These are phyloP conservation scores for Boletus rex-veris DNA, from an alignment of 768 basidiomycete genomes.

Conservation along the genomic window DNA sequence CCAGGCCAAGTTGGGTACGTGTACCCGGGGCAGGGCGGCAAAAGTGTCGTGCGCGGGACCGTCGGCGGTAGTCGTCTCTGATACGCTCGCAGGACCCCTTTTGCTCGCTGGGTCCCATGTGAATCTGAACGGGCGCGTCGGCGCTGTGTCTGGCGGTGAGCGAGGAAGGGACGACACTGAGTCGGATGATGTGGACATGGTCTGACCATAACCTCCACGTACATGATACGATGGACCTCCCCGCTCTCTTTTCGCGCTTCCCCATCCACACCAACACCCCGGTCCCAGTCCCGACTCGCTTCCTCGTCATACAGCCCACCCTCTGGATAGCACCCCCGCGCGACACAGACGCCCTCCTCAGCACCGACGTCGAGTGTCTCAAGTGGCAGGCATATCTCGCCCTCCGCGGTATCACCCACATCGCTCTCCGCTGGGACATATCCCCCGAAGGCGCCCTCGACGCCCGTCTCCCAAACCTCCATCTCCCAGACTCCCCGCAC, in stretches of 20 bases:
- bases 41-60: constrained; percentile 58
- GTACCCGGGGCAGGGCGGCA: constrained; percentile 38
- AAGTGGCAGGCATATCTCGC: constrained; percentile 86
- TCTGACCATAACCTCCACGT: not conserved
- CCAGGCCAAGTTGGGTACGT: constrained; percentile 52
- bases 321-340: constrained; percentile 66
- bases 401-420: constrained; percentile 46
- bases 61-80: constrained; percentile 73
- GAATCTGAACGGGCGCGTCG: constrained; percentile 64
- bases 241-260: constrained; percentile 52
- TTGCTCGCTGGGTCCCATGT: constrained; percentile 65
- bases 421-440: constrained; percentile 67
- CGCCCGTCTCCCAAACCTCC: constrained; percentile 66
- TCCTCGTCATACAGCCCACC: constrained; percentile 37
- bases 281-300: constrained; percentile 28
- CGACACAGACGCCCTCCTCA: constrained; percentile 40
- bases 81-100: constrained; percentile 68
- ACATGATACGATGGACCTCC: constrained; percentile 34
- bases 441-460: constrained; percentile 66
- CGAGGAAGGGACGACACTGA: constrained; percentile 50
- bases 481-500: constrained; percentile 48
- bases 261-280: constrained; percentile 55
- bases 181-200: constrained; percentile 52
- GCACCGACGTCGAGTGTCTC: constrained; percentile 79
- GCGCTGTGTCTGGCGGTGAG: constrained; percentile 42